Conservation (phyloP, 2,329 filamentous ascomycete genomes). For the Pseudopyrenochaeta lycopersici region DNA sequence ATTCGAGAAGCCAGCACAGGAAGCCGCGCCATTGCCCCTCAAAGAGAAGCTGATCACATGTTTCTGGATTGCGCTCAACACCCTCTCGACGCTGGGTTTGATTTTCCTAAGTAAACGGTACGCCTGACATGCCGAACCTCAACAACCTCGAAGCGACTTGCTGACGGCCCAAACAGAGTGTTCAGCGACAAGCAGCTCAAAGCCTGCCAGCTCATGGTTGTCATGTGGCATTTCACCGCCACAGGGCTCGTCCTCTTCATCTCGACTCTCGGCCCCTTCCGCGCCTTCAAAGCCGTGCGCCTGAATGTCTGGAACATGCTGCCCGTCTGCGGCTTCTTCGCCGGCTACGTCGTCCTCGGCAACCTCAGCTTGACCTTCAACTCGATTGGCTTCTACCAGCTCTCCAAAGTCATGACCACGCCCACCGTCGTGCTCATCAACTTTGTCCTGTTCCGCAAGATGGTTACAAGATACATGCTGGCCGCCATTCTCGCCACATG, state of each 20-base stretch:
- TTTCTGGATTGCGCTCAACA: slow-evolving; percentile 55
- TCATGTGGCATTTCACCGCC: slow-evolving; percentile 59
- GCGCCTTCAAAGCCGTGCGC: slow-evolving; percentile 55
- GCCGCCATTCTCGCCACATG: slow-evolving; percentile 53
- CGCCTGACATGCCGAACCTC: background rate
- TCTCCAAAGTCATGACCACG: slow-evolving; percentile 60
- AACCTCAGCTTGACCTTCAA: slow-evolving; percentile 58
- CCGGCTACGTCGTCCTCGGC: slow-evolving; percentile 57
- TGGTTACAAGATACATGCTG: slow-evolving; percentile 53
- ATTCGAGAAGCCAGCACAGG: slow-evolving; percentile 38
- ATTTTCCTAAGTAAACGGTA: slow-evolving; percentile 59
- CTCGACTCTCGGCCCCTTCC: slow-evolving; percentile 53
- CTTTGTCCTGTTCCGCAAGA: slow-evolving; percentile 55
- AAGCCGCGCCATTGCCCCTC: slow-evolving; percentile 37
- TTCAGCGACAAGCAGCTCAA: slow-evolving; percentile 56
- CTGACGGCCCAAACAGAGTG: slow-evolving; percentile 48
- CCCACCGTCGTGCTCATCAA: slow-evolving; percentile 58
- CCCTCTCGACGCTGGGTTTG: slow-evolving; percentile 53
- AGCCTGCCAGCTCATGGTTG: slow-evolving; percentile 56
- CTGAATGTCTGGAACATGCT: slow-evolving; percentile 56
- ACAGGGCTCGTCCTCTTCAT: slow-evolving; percentile 56
- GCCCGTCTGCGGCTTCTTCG: slow-evolving; percentile 58
- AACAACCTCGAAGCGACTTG: background rate
- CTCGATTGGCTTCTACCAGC: slow-evolving; percentile 58
- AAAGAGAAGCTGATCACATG: slow-evolving; percentile 50